Conservation (phyloP, 208 protist species). For the Crithidia expoeki region DNA sequence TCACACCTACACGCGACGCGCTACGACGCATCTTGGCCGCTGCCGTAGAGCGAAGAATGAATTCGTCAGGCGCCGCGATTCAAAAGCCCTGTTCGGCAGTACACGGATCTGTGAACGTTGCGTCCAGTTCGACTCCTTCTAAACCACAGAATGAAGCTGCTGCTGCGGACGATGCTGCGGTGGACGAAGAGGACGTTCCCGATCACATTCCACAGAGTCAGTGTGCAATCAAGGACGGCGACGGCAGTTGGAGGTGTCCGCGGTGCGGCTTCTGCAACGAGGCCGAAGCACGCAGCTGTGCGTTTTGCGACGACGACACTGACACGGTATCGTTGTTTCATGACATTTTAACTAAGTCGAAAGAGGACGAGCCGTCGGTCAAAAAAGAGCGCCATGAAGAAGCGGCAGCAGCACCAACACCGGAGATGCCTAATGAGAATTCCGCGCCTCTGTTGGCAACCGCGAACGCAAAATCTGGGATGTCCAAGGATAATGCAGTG, state of each 20-base stretch:
- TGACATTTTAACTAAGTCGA: too few species aligned
- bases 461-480: background rate
- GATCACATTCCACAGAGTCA: constrained; percentile 9
- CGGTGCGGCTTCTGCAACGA: constrained; percentile 43
- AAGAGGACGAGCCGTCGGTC: background rate
- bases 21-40: constrained; percentile 22
- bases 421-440: background rate
- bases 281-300: background rate
- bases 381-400: background rate
- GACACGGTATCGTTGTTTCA: too few species aligned
- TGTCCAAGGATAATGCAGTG: constrained; percentile 5
- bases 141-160: background rate
- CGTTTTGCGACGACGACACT: constrained; percentile 8
- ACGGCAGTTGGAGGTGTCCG: constrained; percentile 29
- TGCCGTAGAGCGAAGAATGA: constrained; percentile 16
- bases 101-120: too few species aligned
- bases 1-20: constrained; percentile 26
- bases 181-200: constrained; percentile 22
- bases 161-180: background rate
- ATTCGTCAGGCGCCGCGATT: background rate
- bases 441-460: background rate
- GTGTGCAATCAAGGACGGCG: background rate
- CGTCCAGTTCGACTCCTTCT: too few species aligned
- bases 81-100: background rate
- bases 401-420: background rate